These are phyloP conservation scores for Apiospora rasikravindrae DNA, from an alignment of 2,329 filamentous ascomycete genomes.

Conservation along the genomic window DNA sequence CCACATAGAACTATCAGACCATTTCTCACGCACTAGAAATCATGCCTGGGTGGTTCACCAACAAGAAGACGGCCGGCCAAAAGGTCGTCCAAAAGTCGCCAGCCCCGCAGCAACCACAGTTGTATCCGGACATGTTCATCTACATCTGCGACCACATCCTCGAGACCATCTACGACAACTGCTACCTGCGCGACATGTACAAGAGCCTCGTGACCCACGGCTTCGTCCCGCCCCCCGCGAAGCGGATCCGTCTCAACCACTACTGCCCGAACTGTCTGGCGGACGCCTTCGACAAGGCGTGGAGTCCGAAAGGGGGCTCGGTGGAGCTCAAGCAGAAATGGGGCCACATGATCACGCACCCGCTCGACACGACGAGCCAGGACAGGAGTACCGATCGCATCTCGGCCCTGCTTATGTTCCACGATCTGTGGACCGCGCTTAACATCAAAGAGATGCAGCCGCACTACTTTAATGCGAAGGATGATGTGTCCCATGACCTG, in stretches of 20 bases:
- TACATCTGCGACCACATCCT: background rate
- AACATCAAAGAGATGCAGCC: background rate
- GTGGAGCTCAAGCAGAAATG: background rate
- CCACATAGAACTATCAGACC: too few relatives aligned
- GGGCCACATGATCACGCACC: background rate
- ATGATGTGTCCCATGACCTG: background rate
- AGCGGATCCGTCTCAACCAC: background rate
- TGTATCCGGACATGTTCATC: background rate
- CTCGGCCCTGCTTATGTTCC: background rate
- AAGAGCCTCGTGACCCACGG: background rate
- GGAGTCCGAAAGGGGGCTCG: too few relatives aligned
- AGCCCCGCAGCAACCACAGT: background rate
- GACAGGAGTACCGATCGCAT: background rate
- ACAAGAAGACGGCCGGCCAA: too few relatives aligned
- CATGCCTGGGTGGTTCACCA: too few relatives aligned
- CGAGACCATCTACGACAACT: background rate
- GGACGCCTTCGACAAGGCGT: background rate
- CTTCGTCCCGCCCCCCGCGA: background rate
- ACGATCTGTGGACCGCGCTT: background rate
- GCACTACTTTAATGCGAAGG: background rate
- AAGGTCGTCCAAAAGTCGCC: too few relatives aligned
- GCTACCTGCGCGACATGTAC: background rate
- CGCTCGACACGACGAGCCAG: background rate
- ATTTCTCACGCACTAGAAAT: too few relatives aligned
- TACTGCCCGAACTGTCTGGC: background rate